These are phyloP conservation scores for Rhynchosporium graminicola DNA, from an alignment of 2,329 filamentous ascomycete species.

Conservation along the genomic window DNA sequence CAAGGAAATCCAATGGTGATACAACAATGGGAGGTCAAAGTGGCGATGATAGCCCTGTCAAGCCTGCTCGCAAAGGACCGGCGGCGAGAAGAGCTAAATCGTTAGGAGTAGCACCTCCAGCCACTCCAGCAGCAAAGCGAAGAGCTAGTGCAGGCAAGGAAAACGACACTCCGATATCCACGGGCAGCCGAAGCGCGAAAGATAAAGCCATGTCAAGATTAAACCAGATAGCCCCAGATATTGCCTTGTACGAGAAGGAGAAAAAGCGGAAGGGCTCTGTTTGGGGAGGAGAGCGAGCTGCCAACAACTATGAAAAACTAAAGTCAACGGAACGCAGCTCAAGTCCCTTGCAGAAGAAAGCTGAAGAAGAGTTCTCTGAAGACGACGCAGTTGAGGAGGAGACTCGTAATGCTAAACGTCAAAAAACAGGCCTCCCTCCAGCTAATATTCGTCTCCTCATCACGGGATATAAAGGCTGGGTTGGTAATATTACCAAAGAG, in stretches of 20 bases:
- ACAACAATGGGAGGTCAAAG: slow-evolving; percentile 20
- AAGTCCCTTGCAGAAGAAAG: slow-evolving; percentile 43
- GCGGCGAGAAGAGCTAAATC: slow-evolving; percentile 15
- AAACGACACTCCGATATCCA: slow-evolving; percentile 78
- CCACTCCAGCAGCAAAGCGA: slow-evolving; percentile 55
- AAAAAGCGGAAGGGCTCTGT: slow-evolving; percentile 68
- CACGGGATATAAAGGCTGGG: slow-evolving; percentile 84
- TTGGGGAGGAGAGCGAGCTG: slow-evolving; percentile 65
- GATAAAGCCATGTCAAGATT: slow-evolving; percentile 76
- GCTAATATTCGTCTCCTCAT: slow-evolving; percentile 76
- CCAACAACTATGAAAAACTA: slow-evolving; percentile 58
- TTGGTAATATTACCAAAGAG: slow-evolving; percentile 70
- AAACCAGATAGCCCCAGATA: slow-evolving; percentile 78
- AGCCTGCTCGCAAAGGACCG: slow-evolving; percentile 18
- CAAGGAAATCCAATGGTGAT: slow-evolving; percentile 21
- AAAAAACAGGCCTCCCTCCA: slow-evolving; percentile 63
- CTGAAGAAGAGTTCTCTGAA: slow-evolving; percentile 46
- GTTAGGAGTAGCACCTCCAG: slow-evolving; percentile 15
- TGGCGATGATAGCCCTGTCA: slow-evolving; percentile 21
- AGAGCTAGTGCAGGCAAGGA: slow-evolving; percentile 69
- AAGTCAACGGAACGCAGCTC: slow-evolving; percentile 41
- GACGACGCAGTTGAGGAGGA: slow-evolving; percentile 43
- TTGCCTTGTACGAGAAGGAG: slow-evolving; percentile 90
- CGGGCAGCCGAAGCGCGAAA: slow-evolving; percentile 83
- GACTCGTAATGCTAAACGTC: slow-evolving; percentile 50